phyloP scores from a whole-genome alignment of 352 stramenopile genomes.

The Halophytophthora batemanensis region DNA sequence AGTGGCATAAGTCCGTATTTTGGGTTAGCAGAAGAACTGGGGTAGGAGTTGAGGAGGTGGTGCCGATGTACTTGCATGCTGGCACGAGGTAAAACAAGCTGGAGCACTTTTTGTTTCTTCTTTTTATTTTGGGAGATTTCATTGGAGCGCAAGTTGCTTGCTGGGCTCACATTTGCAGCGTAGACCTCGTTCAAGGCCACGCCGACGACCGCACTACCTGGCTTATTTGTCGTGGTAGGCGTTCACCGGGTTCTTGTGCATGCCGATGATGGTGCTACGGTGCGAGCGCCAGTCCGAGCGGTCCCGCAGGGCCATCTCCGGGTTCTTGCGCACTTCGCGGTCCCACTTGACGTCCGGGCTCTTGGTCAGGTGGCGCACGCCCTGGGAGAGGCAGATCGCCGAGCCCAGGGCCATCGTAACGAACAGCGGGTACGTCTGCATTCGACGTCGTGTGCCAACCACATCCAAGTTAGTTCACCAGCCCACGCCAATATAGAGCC shows the following conservation, averaged over 20 bases:
- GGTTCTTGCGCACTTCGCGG: conserved; percentile 55
- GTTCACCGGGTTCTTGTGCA: conserved; percentile 47
- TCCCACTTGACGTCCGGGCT: conserved; percentile 64
- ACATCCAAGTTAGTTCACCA: background rate
- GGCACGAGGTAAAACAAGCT: background rate
- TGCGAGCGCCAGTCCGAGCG: conserved; percentile 48
- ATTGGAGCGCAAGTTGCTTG: no score
- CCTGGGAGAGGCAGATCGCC: conserved; percentile 37
- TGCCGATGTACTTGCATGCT: no score
- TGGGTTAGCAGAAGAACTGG: background rate
- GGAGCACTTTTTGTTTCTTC: background rate
- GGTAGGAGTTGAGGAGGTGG: no score
- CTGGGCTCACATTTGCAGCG: no score
- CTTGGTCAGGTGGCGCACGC: conserved; percentile 46
- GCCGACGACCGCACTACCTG: conserved; percentile 4
- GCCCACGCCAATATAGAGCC: background rate
- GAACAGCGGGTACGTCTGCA: conserved; percentile 52
- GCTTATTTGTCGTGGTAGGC: conserved; percentile 26
- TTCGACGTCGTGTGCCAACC: background rate
- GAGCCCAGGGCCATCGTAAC: conserved; percentile 32
- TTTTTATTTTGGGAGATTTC: no score
- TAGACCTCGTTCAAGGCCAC: no score
- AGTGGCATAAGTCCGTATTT: conserved; percentile 9
- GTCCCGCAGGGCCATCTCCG: conserved; percentile 41
- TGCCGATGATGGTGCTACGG: conserved; percentile 37